Conservation (phyloP, 1,284 basidiomycete species). For the Takashimella tepidaria region DNA sequence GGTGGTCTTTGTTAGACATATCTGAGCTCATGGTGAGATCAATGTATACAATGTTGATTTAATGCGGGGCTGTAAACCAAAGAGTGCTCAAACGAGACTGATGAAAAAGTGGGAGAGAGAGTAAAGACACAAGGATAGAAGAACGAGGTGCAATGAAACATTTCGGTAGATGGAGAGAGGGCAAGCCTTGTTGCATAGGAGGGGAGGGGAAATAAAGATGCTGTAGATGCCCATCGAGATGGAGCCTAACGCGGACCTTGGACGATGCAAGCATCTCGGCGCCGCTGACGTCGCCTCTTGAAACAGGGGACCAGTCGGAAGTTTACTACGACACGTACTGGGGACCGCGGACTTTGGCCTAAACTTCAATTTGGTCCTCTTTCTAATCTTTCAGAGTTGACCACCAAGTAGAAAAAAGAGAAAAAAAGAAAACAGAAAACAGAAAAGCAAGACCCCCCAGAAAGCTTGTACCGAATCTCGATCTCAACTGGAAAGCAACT, state of each 20-base stretch:
- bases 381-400: no score
- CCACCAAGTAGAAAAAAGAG: no score
- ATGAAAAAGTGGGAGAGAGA: slow-evolving; percentile 1
- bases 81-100: no score
- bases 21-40: slow-evolving; percentile 8
- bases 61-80: neutral
- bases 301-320: neutral
- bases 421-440: no score
- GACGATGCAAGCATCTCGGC: neutral
- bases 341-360: neutral
- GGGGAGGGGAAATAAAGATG: neutral
- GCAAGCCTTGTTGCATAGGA: neutral
- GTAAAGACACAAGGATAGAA: neutral
- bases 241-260: neutral
- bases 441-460: no score
- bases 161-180: neutral
- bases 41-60: neutral
- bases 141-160: neutral
- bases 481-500: no score
- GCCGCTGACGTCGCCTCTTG: neutral
- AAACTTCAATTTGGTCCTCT: no score
- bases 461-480: no score
- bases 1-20: slow-evolving; percentile 27
- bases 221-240: neutral
- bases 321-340: neutral